These are phyloP conservation scores for Marasmius fiardii DNA, from an alignment of 1,284 basidiomycete genomes.

Conservation along the genomic window DNA sequence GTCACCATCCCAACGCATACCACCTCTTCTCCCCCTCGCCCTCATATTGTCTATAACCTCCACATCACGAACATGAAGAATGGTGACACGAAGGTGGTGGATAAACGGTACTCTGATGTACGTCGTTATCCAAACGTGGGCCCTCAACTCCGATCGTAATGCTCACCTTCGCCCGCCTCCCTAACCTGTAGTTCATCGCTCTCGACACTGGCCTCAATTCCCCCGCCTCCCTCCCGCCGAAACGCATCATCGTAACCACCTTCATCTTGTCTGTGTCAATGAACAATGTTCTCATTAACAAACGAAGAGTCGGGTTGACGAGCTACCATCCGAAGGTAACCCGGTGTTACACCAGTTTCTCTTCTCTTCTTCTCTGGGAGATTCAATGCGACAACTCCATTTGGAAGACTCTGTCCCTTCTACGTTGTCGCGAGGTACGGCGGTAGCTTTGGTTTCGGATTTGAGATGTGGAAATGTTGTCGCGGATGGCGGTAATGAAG, in stretches of 20 bases:
- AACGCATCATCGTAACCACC: slow-evolving; percentile 42
- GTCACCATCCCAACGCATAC: slow-evolving; percentile 42
- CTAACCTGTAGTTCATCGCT: slow-evolving; percentile 36
- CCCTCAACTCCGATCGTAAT: too few relatives aligned
- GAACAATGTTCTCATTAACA: slow-evolving; percentile 47
- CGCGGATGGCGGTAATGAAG: too few relatives aligned
- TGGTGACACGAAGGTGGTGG: slow-evolving; percentile 30
- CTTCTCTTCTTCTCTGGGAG: slow-evolving; percentile 31
- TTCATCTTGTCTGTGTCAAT: slow-evolving; percentile 52
- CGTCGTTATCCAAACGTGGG: slow-evolving; percentile 7
- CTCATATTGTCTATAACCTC: slow-evolving; percentile 47
- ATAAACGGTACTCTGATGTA: slow-evolving; percentile 51
- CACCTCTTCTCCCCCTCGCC: slow-evolving; percentile 45
- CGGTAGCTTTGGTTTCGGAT: slow-evolving; percentile 16
- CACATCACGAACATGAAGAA: slow-evolving; percentile 31
- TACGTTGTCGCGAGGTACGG: slow-evolving; percentile 39
- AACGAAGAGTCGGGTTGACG: slow-evolving; percentile 46
- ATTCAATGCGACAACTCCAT: slow-evolving; percentile 23
- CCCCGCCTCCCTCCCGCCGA: slow-evolving; percentile 40
- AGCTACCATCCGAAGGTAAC: slow-evolving; percentile 34
- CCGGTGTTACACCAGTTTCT: slow-evolving; percentile 29
- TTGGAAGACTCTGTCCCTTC: slow-evolving; percentile 42
- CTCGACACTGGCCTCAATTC: slow-evolving; percentile 33
- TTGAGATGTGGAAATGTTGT: too few relatives aligned
- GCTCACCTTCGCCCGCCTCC: background rate